Evolutionary conservation across 441 rosid species (phyloP).

Genomic region (Manihot esculenta): DNA sequence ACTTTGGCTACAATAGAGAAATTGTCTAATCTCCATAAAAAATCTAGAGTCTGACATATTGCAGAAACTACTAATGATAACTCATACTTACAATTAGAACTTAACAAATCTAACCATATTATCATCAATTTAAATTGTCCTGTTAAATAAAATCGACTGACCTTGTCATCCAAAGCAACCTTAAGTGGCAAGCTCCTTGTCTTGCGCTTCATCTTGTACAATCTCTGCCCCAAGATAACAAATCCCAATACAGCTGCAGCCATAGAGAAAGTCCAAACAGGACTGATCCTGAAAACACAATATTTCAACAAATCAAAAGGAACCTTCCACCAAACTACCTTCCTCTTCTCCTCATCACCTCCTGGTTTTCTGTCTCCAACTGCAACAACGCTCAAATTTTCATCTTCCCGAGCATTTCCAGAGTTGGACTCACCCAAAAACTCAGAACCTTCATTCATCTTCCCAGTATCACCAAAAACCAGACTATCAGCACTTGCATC

Average conservation of each 20-base stretch:
- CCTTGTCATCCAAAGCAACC: slow-evolving; percentile 89
- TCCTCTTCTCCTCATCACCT: slow-evolving; percentile 37
- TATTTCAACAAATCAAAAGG: slow-evolving; percentile 43
- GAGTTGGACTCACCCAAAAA: slow-evolving; percentile 22
- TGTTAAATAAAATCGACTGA: slow-evolving; percentile 25
- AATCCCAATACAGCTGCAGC: slow-evolving; percentile 87
- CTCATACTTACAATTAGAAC: neutral
- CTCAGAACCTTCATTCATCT: slow-evolving; percentile 24
- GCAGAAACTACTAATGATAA: neutral
- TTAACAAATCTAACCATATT: neutral
- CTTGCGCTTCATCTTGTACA: slow-evolving; percentile 80
- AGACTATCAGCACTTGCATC: slow-evolving; percentile 41
- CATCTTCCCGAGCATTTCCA: slow-evolving; percentile 31
- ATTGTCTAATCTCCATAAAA: neutral
- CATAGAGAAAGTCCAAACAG: slow-evolving; percentile 82
- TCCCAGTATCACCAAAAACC: slow-evolving; percentile 32
- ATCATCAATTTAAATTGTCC: slow-evolving; percentile 16
- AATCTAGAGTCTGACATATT: neutral
- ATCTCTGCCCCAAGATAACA: slow-evolving; percentile 70
- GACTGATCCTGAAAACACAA: slow-evolving; percentile 72
- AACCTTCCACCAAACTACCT: slow-evolving; percentile 22
- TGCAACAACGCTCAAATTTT: slow-evolving; percentile 22
- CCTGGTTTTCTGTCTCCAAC: slow-evolving; percentile 32
- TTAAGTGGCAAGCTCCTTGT: slow-evolving; percentile 62
- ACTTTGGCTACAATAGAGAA: neutral